phyloP scores from a whole-genome alignment of 345 rosid species.

The Boechera divaricarpa region DNA sequence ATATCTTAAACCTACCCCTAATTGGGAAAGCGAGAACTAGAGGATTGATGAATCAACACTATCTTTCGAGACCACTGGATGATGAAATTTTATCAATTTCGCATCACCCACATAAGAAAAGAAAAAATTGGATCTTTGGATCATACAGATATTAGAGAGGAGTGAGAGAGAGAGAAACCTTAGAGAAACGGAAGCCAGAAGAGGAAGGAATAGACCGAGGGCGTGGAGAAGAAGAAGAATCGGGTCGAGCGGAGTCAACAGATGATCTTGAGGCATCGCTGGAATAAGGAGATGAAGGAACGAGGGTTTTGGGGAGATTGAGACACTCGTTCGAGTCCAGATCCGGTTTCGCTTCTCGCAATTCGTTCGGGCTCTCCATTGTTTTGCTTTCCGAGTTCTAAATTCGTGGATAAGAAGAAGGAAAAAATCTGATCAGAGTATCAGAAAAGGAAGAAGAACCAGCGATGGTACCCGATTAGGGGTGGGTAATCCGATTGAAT shows the following conservation, averaged over 20 bases:
- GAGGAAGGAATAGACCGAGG: slow-evolving; percentile 3
- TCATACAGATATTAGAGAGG: slow-evolving; percentile 3
- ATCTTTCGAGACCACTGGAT: background rate
- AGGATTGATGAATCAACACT: background rate
- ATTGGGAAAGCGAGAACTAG: background rate
- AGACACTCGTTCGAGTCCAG: slow-evolving; percentile 31
- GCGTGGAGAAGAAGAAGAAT: slow-evolving; percentile 24
- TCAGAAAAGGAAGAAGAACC: background rate
- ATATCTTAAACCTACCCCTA: background rate
- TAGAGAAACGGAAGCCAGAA: slow-evolving; percentile 29
- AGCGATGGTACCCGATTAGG: too few species aligned
- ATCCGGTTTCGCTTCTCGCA: slow-evolving; percentile 23
- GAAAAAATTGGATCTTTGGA: background rate
- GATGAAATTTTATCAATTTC: background rate
- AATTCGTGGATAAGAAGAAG: background rate
- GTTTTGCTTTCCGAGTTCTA: background rate
- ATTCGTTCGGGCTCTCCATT: slow-evolving; percentile 31
- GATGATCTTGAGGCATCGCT: slow-evolving; percentile 38
- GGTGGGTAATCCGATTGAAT: too few species aligned
- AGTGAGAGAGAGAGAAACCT: slow-evolving; percentile 32
- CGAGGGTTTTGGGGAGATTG: slow-evolving; percentile 32
- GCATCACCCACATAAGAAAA: background rate
- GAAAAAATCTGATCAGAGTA: slow-evolving; percentile 8
- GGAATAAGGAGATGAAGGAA: slow-evolving; percentile 30
- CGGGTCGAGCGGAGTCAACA: slow-evolving; percentile 30